A percentile compares a stretch with the other conserved stretches of the same genome.
These are phyloP conservation scores for Starmerella asiatica DNA, from an alignment of 805 yeast species.

Conservation along the genomic window DNA sequence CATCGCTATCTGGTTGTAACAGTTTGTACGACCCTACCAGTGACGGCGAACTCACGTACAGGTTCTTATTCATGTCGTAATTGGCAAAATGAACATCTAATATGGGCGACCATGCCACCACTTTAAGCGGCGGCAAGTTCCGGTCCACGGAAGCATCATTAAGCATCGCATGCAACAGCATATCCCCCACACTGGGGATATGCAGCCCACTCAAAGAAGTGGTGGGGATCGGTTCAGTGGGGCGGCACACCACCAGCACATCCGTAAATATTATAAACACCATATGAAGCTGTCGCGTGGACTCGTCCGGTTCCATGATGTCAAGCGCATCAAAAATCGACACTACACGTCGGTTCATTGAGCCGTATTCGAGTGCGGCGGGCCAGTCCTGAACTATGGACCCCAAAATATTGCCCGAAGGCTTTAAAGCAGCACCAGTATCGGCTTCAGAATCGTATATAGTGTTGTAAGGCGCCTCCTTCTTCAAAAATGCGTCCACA, in stretches of 20 bases:
- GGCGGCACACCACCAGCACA: slow-evolving; percentile 46
- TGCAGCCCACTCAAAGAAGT: slow-evolving; percentile 25
- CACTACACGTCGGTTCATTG: slow-evolving; percentile 77
- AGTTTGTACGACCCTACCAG: slow-evolving; percentile 20
- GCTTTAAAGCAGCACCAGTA: slow-evolving; percentile 41
- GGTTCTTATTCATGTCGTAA: slow-evolving; percentile 13
- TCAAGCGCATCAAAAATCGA: slow-evolving; percentile 47
- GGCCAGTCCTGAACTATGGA: slow-evolving; percentile 87
- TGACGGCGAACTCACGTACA: slow-evolving; percentile 15
- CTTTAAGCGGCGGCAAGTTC: slow-evolving; percentile 54
- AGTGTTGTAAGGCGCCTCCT: slow-evolving; percentile 21
- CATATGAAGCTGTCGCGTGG: slow-evolving; percentile 29
- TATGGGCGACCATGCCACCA: slow-evolving; percentile 53
- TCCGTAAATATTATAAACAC: slow-evolving; percentile 73
- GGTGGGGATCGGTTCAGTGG: slow-evolving; percentile 35
- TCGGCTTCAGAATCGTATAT: slow-evolving; percentile 51
- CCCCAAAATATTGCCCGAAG: slow-evolving; percentile 59
- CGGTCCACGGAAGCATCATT: slow-evolving; percentile 60
- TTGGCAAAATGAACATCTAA: slow-evolving; percentile 31
- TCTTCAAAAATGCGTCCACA: slow-evolving; percentile 69
- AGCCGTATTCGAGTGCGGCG: slow-evolving; percentile 66
- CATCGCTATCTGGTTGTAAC: slow-evolving; percentile 20
- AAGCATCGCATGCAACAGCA: slow-evolving; percentile 77
- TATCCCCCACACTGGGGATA: slow-evolving; percentile 55
- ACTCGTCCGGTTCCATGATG: slow-evolving; percentile 22